These are phyloP conservation scores for Mycoemilia scoparia DNA, from an alignment of 192 early-diverging fungal species.

Conservation along the genomic window DNA sequence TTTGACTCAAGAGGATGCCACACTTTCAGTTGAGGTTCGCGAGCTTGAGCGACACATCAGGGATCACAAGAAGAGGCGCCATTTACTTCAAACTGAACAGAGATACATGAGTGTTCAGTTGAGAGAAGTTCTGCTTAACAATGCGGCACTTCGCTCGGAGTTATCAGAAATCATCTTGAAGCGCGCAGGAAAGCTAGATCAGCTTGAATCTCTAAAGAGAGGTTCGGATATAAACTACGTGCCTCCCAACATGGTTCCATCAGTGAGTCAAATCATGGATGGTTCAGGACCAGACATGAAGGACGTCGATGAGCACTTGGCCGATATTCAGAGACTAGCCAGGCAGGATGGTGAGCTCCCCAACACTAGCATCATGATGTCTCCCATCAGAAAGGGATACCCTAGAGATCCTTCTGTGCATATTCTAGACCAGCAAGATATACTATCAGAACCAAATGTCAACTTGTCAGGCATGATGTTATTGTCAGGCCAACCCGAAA, in stretches of 20 bases:
- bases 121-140: constrained; percentile 11
- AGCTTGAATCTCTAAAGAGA: constrained; percentile 8
- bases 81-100: constrained; percentile 12
- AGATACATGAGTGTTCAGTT: constrained; percentile 11
- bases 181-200: constrained; percentile 13
- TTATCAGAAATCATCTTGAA: constrained; percentile 8
- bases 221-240: constrained; percentile 12
- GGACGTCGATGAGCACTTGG: constrained; percentile 18
- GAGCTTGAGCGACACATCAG: constrained; percentile 6
- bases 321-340: constrained; percentile 12
- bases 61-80: constrained; percentile 4
- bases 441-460: no score
- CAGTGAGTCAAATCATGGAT: constrained; percentile 19
- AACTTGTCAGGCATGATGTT: no score
- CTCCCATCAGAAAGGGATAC: no score
- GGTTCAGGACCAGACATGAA: constrained; percentile 6
- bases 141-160: constrained; percentile 16
- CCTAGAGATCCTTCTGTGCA: no score
- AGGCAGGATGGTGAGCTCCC: no score
- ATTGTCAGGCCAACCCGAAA: no score
- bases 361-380: no score
- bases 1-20: no score
- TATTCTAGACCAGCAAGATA: no score
- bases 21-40: constrained; percentile 1
- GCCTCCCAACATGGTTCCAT: constrained; percentile 12